These are phyloP conservation scores for Panicum miliaceum DNA, from an alignment of 176 grass and related monocot genomes.

Conservation along the genomic window DNA sequence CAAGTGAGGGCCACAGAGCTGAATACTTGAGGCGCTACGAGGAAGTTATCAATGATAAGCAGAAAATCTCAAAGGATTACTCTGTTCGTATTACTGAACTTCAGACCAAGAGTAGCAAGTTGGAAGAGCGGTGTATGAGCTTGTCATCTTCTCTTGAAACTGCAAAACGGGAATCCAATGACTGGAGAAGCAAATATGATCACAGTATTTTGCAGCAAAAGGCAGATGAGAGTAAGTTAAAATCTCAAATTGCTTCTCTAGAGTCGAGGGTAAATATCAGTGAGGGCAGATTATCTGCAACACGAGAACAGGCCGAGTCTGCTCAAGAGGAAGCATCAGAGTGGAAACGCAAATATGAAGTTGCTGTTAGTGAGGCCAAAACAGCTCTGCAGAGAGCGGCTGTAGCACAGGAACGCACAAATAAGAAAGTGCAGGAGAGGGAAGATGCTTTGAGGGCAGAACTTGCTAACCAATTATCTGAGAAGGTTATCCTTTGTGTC, in stretches of 20 bases:
- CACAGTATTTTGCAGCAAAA: constrained; percentile 63
- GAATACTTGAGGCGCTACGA: constrained; percentile 92
- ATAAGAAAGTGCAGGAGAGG: constrained; percentile 92
- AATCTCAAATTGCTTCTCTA: constrained; percentile 72
- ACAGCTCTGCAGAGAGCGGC: constrained; percentile 87
- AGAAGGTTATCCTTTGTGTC: constrained; percentile 62
- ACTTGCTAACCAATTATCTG: constrained; percentile 75
- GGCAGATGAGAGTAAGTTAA: constrained; percentile 81
- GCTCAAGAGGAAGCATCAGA: constrained; percentile 94
- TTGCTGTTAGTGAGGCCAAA: constrained; percentile 80
- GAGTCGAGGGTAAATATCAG: constrained; percentile 81
- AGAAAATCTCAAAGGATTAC: constrained; percentile 93
- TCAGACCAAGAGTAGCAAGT: constrained; percentile 86
- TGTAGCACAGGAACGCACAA: constrained; percentile 89
- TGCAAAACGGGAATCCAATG: constrained; percentile 71
- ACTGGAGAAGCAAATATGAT: constrained; percentile 86
- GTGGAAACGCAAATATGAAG: constrained; percentile 95
- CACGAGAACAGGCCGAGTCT: constrained; percentile 90
- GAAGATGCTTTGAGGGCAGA: constrained; percentile 84
- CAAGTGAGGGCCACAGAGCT: constrained; percentile 78
- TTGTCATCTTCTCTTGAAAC: constrained; percentile 67
- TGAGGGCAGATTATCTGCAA: constrained; percentile 90
- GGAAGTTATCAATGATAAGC: constrained; percentile 89
- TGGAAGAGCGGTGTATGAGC: constrained; percentile 77
- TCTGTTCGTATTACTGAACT: constrained; percentile 65